Percentiles rank a stretch among this genome's conserved stretches.
phyloP scores from a whole-genome alignment of 2,329 filamentous ascomycete species.

The Ambrosiella beaveri region DNA sequence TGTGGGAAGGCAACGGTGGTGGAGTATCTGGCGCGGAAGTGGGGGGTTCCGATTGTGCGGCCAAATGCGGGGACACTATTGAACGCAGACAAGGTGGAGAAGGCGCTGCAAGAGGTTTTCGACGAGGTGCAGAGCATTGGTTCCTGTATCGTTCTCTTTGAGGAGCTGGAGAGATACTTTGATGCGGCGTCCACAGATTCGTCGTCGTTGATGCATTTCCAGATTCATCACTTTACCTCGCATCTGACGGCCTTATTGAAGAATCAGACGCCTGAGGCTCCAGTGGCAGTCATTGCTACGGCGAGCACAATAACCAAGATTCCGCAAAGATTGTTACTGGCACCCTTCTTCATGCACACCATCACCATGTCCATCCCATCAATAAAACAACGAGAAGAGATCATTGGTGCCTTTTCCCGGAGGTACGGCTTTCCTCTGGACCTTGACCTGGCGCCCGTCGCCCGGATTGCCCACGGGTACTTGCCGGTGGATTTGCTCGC shows the following conservation, averaged over 20 bases:
- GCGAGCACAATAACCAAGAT: constrained; percentile 79
- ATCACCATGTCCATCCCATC: constrained; percentile 81
- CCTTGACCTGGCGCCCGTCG: constrained; percentile 49
- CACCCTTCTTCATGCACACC: constrained; percentile 64
- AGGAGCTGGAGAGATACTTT: too few relatives aligned
- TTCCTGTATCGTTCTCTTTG: constrained; percentile 66
- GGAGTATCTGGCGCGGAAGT: constrained; percentile 52
- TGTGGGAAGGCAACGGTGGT: constrained; percentile 69
- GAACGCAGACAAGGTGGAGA: constrained; percentile 25
- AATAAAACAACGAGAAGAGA: constrained; percentile 57
- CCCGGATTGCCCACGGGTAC: constrained; percentile 77
- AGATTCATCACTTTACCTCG: neutral
- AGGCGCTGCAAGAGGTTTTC: constrained; percentile 23
- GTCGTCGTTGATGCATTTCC: constrained; percentile 33
- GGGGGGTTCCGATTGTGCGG: constrained; percentile 58
- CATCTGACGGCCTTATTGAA: constrained; percentile 1
- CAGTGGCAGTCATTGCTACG: constrained; percentile 78
- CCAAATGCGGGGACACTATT: constrained; percentile 20
- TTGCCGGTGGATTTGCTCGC: constrained; percentile 71
- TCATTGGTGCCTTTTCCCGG: constrained; percentile 52
- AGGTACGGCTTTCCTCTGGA: constrained; percentile 42
- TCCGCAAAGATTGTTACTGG: constrained; percentile 58
- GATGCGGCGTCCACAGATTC: constrained; percentile 51
- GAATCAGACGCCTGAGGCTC: constrained; percentile 18
- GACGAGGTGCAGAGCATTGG: constrained; percentile 70